These are phyloP conservation scores for Globisporangium paddicum DNA, from an alignment of 352 stramenopile species.

Conservation along the genomic window DNA sequence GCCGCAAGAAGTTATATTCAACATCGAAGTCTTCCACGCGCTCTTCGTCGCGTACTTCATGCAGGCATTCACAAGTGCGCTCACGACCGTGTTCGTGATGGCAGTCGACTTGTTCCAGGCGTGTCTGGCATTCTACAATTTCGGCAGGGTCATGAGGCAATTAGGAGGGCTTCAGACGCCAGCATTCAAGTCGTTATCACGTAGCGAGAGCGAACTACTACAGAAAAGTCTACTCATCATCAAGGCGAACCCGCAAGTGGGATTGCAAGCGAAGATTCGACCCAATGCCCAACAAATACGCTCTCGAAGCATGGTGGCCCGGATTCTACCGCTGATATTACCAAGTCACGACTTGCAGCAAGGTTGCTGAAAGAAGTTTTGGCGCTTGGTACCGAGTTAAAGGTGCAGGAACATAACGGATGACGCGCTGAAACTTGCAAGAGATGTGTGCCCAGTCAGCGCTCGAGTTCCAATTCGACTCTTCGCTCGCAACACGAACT, in stretches of 20 bases:
- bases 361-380: no score
- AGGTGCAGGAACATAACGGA: no score
- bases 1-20: neutral
- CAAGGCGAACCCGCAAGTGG: neutral
- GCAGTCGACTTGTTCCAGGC: neutral
- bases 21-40: constrained; percentile 1
- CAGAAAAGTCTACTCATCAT: neutral
- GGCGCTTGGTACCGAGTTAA: no score
- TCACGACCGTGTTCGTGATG: neutral
- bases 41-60: neutral
- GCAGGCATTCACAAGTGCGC: neutral
- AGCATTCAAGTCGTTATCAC: neutral
- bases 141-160: neutral
- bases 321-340: no score
- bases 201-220: neutral
- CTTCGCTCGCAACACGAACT: no score
- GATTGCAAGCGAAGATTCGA: neutral
- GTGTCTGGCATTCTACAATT: neutral
- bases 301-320: no score
- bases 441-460: no score
- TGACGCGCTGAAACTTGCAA: no score
- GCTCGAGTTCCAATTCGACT: no score
- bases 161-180: neutral
- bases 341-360: no score
- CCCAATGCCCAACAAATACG: neutral